Evolutionary conservation across 2,329 filamentous ascomycete species (phyloP).

Genomic region (Alternaria novae-zelandiae): DNA sequence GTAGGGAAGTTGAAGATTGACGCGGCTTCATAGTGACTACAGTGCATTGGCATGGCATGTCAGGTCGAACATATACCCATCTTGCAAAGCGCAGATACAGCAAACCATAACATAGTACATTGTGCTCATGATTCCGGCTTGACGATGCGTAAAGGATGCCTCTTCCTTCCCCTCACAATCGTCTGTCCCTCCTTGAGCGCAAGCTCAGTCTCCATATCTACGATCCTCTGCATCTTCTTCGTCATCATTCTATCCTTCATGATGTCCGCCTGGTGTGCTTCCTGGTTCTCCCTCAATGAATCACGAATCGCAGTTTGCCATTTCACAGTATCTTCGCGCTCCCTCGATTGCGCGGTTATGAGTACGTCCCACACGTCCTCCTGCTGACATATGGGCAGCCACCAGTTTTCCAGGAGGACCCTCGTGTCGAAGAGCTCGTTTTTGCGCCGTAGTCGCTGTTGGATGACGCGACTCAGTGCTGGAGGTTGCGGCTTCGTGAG

Average conservation of each 20-base stretch:
- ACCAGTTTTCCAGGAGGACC: constrained; percentile 52
- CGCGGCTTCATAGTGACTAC: constrained; percentile 45
- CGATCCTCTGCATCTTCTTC: constrained; percentile 54
- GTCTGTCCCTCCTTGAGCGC: constrained; percentile 48
- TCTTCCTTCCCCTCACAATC: constrained; percentile 36
- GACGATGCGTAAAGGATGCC: constrained; percentile 28
- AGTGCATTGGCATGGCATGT: not conserved
- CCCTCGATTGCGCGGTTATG: constrained; percentile 27
- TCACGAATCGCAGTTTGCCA: constrained; percentile 40
- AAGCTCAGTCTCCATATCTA: constrained; percentile 56
- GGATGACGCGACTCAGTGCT: constrained; percentile 64
- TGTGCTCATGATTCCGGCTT: constrained; percentile 13
- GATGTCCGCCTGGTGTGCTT: constrained; percentile 23
- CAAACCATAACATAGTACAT: not conserved
- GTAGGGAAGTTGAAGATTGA: constrained; percentile 52
- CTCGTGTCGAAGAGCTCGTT: constrained; percentile 50
- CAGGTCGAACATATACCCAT: constrained; percentile 30
- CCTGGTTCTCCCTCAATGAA: constrained; percentile 21
- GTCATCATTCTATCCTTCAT: constrained; percentile 43
- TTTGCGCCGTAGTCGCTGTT: constrained; percentile 57
- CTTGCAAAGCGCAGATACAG: not conserved
- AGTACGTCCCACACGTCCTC: constrained; percentile 60
- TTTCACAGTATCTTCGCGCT: constrained; percentile 16
- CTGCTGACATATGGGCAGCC: constrained; percentile 45
- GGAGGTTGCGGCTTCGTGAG: constrained; percentile 69